phyloP scores from a whole-genome alignment of 352 stramenopile species.

The Blastocystis sp. region DNA sequence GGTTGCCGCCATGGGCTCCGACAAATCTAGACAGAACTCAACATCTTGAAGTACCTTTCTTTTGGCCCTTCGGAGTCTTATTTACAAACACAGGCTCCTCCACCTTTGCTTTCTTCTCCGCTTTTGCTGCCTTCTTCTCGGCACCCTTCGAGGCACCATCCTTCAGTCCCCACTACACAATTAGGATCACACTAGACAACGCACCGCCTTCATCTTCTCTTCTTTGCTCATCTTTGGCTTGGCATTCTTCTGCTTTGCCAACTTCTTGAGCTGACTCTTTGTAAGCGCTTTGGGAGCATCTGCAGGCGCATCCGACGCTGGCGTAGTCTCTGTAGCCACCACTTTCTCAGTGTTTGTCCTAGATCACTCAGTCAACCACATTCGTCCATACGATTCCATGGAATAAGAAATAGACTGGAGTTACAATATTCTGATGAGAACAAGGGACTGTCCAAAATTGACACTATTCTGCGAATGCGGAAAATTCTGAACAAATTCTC shows the following conservation, averaged over 20 bases:
- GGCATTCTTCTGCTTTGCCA: constrained; percentile 75
- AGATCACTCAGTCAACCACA: not conserved
- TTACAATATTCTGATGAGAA: not conserved
- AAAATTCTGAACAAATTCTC: not conserved
- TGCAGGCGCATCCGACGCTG: not conserved
- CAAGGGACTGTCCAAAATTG: not conserved
- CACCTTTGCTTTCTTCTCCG: constrained; percentile 65
- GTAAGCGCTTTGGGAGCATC: constrained; percentile 72
- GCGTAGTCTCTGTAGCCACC: not conserved
- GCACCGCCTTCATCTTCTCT: constrained; percentile 65
- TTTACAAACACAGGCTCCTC: constrained; percentile 76
- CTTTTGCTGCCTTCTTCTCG: constrained; percentile 74
- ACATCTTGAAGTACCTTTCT: constrained; percentile 71
- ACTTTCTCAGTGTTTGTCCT: not conserved
- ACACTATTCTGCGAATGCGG: not conserved
- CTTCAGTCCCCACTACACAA: constrained; percentile 63
- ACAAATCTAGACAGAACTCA: constrained; percentile 68
- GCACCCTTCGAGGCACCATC: constrained; percentile 75
- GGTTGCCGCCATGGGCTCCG: constrained; percentile 76
- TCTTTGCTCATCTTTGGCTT: constrained; percentile 72
- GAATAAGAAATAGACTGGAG: not conserved
- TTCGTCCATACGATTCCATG: not conserved
- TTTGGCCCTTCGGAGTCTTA: constrained; percentile 83
- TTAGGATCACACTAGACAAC: constrained; percentile 66
- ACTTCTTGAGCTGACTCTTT: constrained; percentile 91